Evolutionary conservation across 192 early-diverging fungal genomes (phyloP).

Genomic region (Entomortierella beljakovae): DNA sequence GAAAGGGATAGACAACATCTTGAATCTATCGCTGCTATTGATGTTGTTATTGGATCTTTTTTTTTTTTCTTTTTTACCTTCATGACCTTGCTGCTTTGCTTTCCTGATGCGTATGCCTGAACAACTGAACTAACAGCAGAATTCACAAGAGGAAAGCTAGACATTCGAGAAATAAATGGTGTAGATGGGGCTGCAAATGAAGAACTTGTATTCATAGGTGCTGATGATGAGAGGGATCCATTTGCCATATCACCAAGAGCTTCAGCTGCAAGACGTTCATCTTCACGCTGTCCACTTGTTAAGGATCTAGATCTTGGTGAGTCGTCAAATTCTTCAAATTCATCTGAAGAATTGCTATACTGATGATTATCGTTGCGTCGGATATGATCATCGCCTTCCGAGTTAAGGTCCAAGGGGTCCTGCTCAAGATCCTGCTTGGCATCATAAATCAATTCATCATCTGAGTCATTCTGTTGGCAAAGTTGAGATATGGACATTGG

Average conservation of each 20-base stretch:
- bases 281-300: conserved; percentile 9
- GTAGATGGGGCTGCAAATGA: conserved; percentile 27
- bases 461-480: conserved; percentile 39
- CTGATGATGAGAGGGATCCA: conserved; percentile 10
- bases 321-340: conserved; percentile 51
- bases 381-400: not conserved
- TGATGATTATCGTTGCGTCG: conserved; percentile 13
- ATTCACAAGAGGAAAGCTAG: conserved; percentile 83
- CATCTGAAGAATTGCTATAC: conserved; percentile 40
- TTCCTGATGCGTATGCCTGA: conserved; percentile 79
- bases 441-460: conserved; percentile 15
- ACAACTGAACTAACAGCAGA: conserved; percentile 80
- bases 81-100: conserved; percentile 57
- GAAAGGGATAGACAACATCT: not conserved
- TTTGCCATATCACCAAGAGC: conserved; percentile 52
- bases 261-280: conserved; percentile 45
- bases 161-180: conserved; percentile 81
- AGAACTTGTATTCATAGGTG: not conserved
- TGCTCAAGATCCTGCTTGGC: conserved; percentile 34
- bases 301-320: conserved; percentile 12
- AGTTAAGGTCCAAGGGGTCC: conserved; percentile 46
- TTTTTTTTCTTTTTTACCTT: conserved; percentile 28
- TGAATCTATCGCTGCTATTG: too few relatives aligned
- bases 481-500: conserved; percentile 55
- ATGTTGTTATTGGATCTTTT: not conserved